Evolutionary conservation across 2,329 filamentous ascomycete species (phyloP).

Genomic region (Colletotrichum eremochloae): DNA sequence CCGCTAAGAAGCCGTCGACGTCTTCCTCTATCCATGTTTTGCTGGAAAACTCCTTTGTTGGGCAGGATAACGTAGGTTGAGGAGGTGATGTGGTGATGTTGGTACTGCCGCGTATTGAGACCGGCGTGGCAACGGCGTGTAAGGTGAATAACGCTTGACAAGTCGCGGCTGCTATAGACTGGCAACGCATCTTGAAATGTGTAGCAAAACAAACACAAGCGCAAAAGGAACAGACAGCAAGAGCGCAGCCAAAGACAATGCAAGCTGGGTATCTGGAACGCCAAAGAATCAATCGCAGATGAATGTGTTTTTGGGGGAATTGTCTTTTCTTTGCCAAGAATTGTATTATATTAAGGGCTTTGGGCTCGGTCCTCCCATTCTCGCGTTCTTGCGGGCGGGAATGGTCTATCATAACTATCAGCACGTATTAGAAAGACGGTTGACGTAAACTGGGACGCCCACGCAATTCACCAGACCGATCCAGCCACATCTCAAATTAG

Average conservation of each 20-base stretch:
- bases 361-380: no score
- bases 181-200: background rate
- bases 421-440: no score
- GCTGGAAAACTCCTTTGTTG: background rate
- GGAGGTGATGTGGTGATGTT: background rate
- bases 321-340: no score
- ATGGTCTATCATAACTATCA: no score
- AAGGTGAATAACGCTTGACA: background rate
- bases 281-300: background rate
- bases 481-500: background rate
- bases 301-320: no score
- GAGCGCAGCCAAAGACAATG: background rate
- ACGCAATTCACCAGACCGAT: background rate
- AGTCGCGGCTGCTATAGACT: background rate
- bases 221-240: background rate
- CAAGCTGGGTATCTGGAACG: background rate
- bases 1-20: background rate
- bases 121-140: background rate
- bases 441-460: background rate
- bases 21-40: background rate
- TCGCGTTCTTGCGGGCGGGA: no score
- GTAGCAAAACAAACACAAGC: background rate
- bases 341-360: no score
- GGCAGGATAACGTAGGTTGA: background rate
- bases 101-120: background rate